Conservation (phyloP, 495 filamentous ascomycete genomes). For the Podospora pseudocomata region DNA sequence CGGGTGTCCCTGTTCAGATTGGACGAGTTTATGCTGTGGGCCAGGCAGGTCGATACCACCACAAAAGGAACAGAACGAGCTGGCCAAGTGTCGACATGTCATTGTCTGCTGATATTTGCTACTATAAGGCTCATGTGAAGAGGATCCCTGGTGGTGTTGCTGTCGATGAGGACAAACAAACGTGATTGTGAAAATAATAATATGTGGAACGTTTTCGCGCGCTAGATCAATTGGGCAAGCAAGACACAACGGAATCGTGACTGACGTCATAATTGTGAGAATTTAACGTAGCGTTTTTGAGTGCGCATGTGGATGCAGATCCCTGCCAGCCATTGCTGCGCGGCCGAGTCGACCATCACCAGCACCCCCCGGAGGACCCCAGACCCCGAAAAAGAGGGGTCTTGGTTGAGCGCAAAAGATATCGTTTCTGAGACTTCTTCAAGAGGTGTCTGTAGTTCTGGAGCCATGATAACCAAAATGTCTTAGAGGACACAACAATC, state of each 20-base stretch:
- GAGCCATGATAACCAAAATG: not conserved
- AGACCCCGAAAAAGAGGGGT: not conserved
- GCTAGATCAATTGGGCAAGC: not conserved
- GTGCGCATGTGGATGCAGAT: constrained; percentile 1
- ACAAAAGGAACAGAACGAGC: not conserved
- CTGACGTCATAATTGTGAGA: constrained; percentile 5
- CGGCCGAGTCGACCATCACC: not conserved
- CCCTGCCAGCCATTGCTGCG: not conserved
- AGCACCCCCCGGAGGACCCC: not conserved
- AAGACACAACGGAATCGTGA: not conserved
- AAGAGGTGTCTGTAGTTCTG: not conserved
- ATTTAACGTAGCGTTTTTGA: not conserved
- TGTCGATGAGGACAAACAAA: not conserved
- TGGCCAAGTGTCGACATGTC: not conserved
- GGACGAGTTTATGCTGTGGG: not conserved
- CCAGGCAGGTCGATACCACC: not conserved
- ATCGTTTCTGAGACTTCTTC: not conserved
- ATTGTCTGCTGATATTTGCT: not conserved
- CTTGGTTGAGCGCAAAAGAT: not conserved
- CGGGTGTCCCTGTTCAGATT: not conserved
- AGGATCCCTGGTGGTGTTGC: not conserved
- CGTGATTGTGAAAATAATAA: not conserved
- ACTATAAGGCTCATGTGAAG: not conserved
- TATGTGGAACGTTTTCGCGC: not conserved
- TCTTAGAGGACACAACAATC: not conserved